Conservation (phyloP, 208 protist genomes). For the Leishmania turanica region DNA sequence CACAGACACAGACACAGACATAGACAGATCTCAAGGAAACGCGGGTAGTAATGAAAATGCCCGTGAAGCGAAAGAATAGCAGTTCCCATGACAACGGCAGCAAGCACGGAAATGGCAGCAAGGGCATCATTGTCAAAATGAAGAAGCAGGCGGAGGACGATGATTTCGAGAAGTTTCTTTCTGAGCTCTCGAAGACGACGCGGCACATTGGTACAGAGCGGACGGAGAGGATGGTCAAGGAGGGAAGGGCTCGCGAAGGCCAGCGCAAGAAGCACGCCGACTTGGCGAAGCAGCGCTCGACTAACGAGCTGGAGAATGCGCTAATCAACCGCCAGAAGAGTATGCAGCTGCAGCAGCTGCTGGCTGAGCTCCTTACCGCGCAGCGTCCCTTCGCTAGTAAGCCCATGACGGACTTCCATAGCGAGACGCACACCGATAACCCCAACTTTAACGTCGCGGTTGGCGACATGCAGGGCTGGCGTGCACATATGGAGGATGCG, state of each 20-base stretch:
- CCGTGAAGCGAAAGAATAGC: not conserved
- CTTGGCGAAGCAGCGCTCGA: conserved; percentile 41
- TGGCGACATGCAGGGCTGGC: conserved; percentile 89
- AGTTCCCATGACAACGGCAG: conserved; percentile 13
- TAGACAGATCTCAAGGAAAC: not conserved
- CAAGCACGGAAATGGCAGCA: conserved; percentile 18
- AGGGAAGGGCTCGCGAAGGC: conserved; percentile 44
- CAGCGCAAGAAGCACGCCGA: conserved; percentile 45
- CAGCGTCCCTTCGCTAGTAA: conserved; percentile 60
- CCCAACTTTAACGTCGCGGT: conserved; percentile 76
- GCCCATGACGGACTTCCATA: conserved; percentile 73
- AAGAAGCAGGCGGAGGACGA: conserved; percentile 64
- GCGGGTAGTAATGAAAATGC: not conserved
- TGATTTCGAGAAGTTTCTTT: conserved; percentile 75
- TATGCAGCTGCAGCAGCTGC: conserved; percentile 70
- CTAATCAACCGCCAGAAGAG: conserved; percentile 61
- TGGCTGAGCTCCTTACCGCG: conserved; percentile 56
- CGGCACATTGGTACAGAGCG: conserved; percentile 47
- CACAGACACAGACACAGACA: not conserved
- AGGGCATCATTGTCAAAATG: conserved; percentile 31
- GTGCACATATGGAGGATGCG: conserved; percentile 89
- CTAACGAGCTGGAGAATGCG: conserved; percentile 49
- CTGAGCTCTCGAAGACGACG: conserved; percentile 66
- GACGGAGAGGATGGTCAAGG: conserved; percentile 32
- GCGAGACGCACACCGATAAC: conserved; percentile 48